Conservation (phyloP, 2,329 filamentous ascomycete species). For the Trichoderma brevicompactum region DNA sequence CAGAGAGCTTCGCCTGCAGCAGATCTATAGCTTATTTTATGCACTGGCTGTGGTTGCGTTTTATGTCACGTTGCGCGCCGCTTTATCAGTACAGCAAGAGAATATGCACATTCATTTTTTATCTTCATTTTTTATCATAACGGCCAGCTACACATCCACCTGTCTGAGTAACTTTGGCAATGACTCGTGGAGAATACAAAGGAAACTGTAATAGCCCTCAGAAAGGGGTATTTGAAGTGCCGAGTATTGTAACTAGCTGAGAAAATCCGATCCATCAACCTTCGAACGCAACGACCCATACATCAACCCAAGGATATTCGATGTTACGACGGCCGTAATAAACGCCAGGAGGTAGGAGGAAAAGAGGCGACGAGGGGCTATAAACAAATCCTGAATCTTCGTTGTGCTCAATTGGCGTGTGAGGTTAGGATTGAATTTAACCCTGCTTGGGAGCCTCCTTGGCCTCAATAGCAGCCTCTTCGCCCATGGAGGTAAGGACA, state of each 20-base stretch:
- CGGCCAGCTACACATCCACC: conserved; percentile 39
- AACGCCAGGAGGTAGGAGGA: conserved; percentile 34
- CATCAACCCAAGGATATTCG: conserved; percentile 45
- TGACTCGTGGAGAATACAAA: conserved; percentile 44
- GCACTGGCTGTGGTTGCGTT: not conserved
- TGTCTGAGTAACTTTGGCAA: conserved; percentile 39
- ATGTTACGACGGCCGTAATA: conserved; percentile 44
- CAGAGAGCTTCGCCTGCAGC: not conserved
- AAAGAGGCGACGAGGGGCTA: conserved; percentile 36
- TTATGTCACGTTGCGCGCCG: not conserved
- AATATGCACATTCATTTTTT: conserved; percentile 23
- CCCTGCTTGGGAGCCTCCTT: conserved; percentile 76
- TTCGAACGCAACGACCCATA: conserved; percentile 48
- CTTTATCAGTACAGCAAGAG: not conserved
- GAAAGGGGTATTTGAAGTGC: conserved; percentile 36
- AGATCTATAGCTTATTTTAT: too few species aligned
- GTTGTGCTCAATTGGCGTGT: conserved; percentile 31
- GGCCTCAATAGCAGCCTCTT: conserved; percentile 88
- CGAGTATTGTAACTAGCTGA: conserved; percentile 46
- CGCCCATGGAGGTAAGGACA: conserved; percentile 93
- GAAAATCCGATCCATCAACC: conserved; percentile 51
- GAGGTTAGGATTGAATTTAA: conserved; percentile 24
- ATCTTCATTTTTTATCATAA: conserved; percentile 35
- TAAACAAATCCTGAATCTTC: conserved; percentile 34
- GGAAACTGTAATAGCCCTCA: conserved; percentile 39